Conservation (phyloP, 768 basidiomycete genomes). For the Tricholomella constricta region DNA sequence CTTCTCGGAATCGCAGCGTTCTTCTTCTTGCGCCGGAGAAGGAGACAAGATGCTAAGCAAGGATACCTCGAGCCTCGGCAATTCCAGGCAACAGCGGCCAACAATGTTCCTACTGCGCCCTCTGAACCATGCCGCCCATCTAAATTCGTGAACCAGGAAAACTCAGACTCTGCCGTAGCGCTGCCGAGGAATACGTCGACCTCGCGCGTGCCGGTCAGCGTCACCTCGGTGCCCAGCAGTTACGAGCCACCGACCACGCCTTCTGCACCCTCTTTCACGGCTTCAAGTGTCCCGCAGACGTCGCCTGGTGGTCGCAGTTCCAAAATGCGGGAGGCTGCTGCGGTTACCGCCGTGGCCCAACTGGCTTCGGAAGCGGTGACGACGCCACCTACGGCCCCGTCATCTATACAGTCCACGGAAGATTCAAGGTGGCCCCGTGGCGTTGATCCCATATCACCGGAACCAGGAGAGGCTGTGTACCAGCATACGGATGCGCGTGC, state of each 20-base stretch:
- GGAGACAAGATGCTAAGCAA: neutral
- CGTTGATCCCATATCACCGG: neutral
- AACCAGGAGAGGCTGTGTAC: conserved; percentile 27
- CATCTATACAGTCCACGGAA: neutral
- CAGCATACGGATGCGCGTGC: conserved; percentile 39
- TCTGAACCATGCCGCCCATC: neutral
- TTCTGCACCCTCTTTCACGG: neutral
- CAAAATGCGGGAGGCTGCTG: neutral
- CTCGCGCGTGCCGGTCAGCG: neutral
- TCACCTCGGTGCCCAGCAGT: neutral
- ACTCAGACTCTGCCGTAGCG: neutral
- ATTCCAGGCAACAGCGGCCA: neutral
- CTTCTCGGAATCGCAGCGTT: conserved; percentile 22
- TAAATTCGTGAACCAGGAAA: neutral
- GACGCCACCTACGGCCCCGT: neutral
- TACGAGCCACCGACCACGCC: neutral
- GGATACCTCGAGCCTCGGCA: conserved; percentile 1
- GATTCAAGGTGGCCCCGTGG: conserved; percentile 12
- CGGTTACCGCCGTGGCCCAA: neutral
- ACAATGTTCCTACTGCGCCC: neutral
- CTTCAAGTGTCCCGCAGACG: neutral
- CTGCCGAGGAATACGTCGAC: neutral
- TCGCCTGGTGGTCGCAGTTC: neutral
- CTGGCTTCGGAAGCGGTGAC: neutral
- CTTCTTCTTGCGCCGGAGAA: conserved; percentile 15